Conservation (phyloP, 441 rosid genomes). For the Bocquillonia castaneifolia region DNA sequence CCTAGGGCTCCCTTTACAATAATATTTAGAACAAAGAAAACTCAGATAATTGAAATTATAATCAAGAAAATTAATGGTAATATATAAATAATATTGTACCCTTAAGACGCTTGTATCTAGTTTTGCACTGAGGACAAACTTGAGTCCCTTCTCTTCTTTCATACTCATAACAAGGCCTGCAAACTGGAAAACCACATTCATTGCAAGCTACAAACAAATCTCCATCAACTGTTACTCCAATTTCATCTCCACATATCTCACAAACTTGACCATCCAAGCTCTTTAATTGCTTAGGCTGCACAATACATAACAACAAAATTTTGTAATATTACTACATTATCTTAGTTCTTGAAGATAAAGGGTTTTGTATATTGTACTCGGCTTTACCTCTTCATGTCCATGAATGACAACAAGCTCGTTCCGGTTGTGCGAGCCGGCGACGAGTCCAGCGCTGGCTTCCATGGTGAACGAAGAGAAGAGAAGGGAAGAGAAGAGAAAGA, state of each 20-base stretch:
- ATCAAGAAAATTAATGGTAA: neutral
- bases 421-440: conserved; percentile 97
- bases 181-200: conserved; percentile 91
- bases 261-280: conserved; percentile 88
- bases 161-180: conserved; percentile 93
- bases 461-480: conserved; percentile 31
- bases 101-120: conserved; percentile 93
- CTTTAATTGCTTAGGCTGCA: conserved; percentile 82
- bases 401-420: conserved; percentile 97
- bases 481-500: conserved; percentile 9
- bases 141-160: conserved; percentile 93
- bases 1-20: conserved; percentile 64
- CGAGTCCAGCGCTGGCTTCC: conserved; percentile 99
- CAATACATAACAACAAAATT: neutral
- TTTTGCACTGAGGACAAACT: conserved; percentile 88
- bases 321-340: no score
- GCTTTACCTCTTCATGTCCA: conserved; percentile 93
- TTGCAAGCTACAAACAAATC: conserved; percentile 96
- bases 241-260: conserved; percentile 84
- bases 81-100: conserved; percentile 28
- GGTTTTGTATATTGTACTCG: no score
- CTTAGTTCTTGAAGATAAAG: no score
- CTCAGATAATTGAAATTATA: neutral
- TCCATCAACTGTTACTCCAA: conserved; percentile 82
- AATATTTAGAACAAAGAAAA: neutral